Evolutionary conservation across 2,329 filamentous ascomycete genomes (phyloP), one percentile per base, ranked within the genome.

Genomic region (Paecilomyces sp.): DNA sequence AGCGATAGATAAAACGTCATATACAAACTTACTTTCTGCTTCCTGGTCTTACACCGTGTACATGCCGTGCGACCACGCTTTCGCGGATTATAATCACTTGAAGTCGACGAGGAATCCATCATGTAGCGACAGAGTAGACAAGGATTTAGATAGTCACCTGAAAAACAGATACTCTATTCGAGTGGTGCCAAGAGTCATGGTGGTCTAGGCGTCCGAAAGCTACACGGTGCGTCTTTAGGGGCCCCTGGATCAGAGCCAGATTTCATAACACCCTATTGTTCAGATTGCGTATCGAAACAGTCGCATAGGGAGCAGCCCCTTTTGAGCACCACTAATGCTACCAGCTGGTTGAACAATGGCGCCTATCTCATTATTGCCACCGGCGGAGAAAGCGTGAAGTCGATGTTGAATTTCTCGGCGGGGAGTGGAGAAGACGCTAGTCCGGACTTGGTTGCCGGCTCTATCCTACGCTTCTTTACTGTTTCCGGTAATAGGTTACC

Each of bases 11-110:
- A 25, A 47, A 61, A 58, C 33, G 47, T 13, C 8, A 6, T 15
- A 47, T 15, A 24, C 41, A 24, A 7, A 60, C 68, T 64, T 36
- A 77, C 77, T 67, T 74, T 79, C 63, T 79, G 77, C 61, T 79
- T 79, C 57, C 77, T 70, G 22, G 68, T 75, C 64, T 79, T 79
- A 68, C 77, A 79, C 61, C 77, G 73, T 50, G 77, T 77, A 58
- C 77, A 79, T 8, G 77, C 77, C 1, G 77, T 79, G 34, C 77
- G 70, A 18, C 74, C 76, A 57, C 77, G 73, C 64, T 79, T 79
- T 24, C 76, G 72, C n/a, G 75, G 75, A 61, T 79, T 79, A 57
- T 72, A 62, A 53, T 74, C 70, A 60, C 63, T 65, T 5, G 67
- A 66, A 15, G 62, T 61, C n/a, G 68, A 68, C 58, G 66, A 62